Conservation (phyloP, 2,329 filamentous ascomycete genomes). For the Penicillium aurantiogriseum region DNA sequence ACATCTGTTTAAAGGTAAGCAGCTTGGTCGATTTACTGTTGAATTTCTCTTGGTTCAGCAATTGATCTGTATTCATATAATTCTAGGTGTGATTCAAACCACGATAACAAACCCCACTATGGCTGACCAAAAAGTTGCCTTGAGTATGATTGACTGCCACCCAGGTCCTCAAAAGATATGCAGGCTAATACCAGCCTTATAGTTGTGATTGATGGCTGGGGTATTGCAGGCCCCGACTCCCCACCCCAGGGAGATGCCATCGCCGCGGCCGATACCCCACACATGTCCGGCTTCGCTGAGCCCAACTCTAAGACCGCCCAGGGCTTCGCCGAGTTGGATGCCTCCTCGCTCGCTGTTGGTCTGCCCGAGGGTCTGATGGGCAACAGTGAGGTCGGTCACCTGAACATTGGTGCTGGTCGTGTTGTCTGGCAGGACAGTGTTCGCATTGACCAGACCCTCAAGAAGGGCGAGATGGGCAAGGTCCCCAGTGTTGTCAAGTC, state of each 20-base stretch:
- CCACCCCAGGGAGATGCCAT: slow-evolving; percentile 93
- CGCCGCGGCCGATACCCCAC: slow-evolving; percentile 84
- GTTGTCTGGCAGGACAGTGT: slow-evolving; percentile 99
- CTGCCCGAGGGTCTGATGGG: slow-evolving; percentile 97
- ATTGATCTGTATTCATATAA: slow-evolving; percentile 19
- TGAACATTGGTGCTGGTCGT: slow-evolving; percentile 96
- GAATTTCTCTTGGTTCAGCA: slow-evolving; percentile 8
- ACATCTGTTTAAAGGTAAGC: slow-evolving; percentile 17
- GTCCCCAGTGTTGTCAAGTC: slow-evolving; percentile 74
- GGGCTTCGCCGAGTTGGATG: slow-evolving; percentile 89
- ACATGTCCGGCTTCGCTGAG: slow-evolving; percentile 82
- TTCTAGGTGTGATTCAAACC: slow-evolving; percentile 18
- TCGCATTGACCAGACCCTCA: slow-evolving; percentile 89
- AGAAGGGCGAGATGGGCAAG: slow-evolving; percentile 75
- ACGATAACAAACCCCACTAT: slow-evolving; percentile 47
- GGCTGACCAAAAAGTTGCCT: slow-evolving; percentile 67
- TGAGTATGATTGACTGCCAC: slow-evolving; percentile 55
- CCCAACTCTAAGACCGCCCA: slow-evolving; percentile 68
- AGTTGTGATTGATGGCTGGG: slow-evolving; percentile 99
- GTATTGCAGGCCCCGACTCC: slow-evolving; percentile 75
- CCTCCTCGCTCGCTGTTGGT: slow-evolving; percentile 91
- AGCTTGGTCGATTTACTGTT: background rate
- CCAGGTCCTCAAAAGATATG: slow-evolving; percentile 22
- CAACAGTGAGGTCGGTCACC: slow-evolving; percentile 95
- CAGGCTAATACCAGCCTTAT: slow-evolving; percentile 31